Conservation (phyloP, 2,329 filamentous ascomycete genomes). For the Scedosporium apiospermum region DNA sequence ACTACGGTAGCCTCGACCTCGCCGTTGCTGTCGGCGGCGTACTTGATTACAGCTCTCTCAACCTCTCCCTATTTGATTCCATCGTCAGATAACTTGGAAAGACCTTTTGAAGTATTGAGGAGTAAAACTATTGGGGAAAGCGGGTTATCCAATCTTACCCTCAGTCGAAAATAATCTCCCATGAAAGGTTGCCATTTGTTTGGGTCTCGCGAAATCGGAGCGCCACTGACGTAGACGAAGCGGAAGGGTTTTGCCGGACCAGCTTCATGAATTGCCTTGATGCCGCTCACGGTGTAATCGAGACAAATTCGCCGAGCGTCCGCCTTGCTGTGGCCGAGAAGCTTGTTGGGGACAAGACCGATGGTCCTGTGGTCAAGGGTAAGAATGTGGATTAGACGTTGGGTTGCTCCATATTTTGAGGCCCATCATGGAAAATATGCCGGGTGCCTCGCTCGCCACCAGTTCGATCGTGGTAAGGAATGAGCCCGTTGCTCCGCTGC, state of each 20-base stretch:
- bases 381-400: neutral
- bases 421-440: too few species aligned
- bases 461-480: too few species aligned
- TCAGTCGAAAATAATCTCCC: conserved; percentile 32
- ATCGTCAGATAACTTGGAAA: too few species aligned
- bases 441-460: too few species aligned
- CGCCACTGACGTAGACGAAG: conserved; percentile 41
- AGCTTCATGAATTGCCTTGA: conserved; percentile 24
- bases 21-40: conserved; percentile 26
- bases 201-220: conserved; percentile 31
- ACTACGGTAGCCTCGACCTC: conserved; percentile 27
- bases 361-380: conserved; percentile 22
- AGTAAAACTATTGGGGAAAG: neutral
- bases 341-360: conserved; percentile 29
- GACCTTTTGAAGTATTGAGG: conserved; percentile 20
- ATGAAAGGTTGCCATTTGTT: conserved; percentile 28
- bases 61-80: conserved; percentile 30
- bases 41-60: conserved; percentile 31
- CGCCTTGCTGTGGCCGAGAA: conserved; percentile 19
- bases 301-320: conserved; percentile 30
- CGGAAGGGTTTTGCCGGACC: conserved; percentile 24
- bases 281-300: conserved; percentile 18
- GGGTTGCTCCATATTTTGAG: too few species aligned
- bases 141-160: conserved; percentile 25
- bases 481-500: too few species aligned